Evolutionary conservation across 805 yeast genomes (phyloP).

Genomic region (Yarrowia yakushimensis): DNA sequence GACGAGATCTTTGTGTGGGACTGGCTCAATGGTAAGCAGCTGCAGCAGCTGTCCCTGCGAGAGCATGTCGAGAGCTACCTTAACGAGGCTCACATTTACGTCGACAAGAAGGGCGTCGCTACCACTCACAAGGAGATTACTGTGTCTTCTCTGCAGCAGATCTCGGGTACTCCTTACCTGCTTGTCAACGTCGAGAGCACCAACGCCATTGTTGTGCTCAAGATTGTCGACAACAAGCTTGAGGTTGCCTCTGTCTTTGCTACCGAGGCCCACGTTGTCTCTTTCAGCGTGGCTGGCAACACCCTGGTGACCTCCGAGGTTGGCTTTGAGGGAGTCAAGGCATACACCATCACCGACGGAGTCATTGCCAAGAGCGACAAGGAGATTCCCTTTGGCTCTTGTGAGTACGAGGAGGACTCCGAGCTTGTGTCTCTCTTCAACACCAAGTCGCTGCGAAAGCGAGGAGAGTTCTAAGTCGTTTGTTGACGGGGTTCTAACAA

Average conservation of each 20-base stretch:
- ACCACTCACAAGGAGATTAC: constrained; percentile 27
- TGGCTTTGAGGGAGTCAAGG: constrained; percentile 31
- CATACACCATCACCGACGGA: constrained; percentile 32
- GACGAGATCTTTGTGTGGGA: constrained; percentile 69
- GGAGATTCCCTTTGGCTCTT: constrained; percentile 31
- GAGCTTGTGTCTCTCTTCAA: constrained; percentile 50
- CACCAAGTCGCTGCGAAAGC: constrained; percentile 51
- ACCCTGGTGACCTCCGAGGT: constrained; percentile 27
- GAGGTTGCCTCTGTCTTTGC: constrained; percentile 34
- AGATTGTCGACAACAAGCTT: constrained; percentile 30
- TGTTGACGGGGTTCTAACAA: not conserved
- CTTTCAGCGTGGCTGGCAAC: constrained; percentile 18
- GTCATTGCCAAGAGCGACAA: constrained; percentile 29
- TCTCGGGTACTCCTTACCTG: constrained; percentile 37
- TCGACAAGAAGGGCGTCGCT: constrained; percentile 9
- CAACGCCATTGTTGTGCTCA: constrained; percentile 34
- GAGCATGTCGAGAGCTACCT: constrained; percentile 45
- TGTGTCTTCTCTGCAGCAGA: constrained; percentile 36
- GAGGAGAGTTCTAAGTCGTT: constrained; percentile 47
- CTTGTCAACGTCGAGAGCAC: constrained; percentile 35
- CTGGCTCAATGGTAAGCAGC: constrained; percentile 56
- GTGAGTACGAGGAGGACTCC: constrained; percentile 35
- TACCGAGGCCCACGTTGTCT: constrained; percentile 34
- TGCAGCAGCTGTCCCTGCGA: constrained; percentile 50
- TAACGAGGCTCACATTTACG: constrained; percentile 57